Evolutionary conservation across 179 eudicot species (phyloP).

Genomic region (Silene noctiflora): DNA sequence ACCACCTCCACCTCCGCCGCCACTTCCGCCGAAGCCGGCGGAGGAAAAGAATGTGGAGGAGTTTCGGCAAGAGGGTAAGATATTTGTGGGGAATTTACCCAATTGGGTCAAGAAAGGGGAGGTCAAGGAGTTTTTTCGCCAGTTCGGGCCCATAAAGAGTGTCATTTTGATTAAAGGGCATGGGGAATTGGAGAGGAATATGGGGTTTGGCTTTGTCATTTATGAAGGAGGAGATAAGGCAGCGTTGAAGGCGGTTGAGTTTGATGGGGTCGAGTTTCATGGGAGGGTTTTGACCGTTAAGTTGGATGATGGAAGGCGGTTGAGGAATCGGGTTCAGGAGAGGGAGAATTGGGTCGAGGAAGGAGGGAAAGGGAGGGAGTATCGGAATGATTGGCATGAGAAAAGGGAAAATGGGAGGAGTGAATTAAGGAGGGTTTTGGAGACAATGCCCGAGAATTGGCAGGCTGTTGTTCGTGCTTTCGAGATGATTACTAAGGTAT

Average conservation of each 20-base stretch:
- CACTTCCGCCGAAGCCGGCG: constrained; percentile 15
- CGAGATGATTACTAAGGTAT: constrained; percentile 80
- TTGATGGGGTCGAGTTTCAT: constrained; percentile 93
- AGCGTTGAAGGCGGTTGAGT: constrained; percentile 84
- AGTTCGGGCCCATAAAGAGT: constrained; percentile 73
- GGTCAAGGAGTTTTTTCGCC: constrained; percentile 64
- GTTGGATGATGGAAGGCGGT: constrained; percentile 80
- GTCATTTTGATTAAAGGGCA: constrained; percentile 77
- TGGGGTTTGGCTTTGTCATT: constrained; percentile 86
- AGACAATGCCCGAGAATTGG: constrained; percentile 83
- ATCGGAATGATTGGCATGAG: constrained; percentile 67
- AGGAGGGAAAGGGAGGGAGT: constrained; percentile 45
- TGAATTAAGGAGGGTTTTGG: constrained; percentile 59
- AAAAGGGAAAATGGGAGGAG: constrained; percentile 61
- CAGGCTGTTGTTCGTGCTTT: constrained; percentile 85
- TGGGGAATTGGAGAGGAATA: constrained; percentile 59
- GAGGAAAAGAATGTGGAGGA: constrained; percentile 23
- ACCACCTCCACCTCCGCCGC: background rate
- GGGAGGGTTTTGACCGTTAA: constrained; percentile 85
- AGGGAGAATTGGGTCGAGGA: constrained; percentile 60
- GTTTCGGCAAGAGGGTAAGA: constrained; percentile 66
- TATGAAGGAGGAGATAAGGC: constrained; percentile 60
- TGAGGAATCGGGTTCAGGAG: constrained; percentile 42
- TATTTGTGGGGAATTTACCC: constrained; percentile 85
- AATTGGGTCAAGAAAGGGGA: constrained; percentile 70